Evolutionary conservation across 768 basidiomycete species (phyloP), one percentile per base, ranked within the genome.

Genomic region (Boletus sp.): DNA sequence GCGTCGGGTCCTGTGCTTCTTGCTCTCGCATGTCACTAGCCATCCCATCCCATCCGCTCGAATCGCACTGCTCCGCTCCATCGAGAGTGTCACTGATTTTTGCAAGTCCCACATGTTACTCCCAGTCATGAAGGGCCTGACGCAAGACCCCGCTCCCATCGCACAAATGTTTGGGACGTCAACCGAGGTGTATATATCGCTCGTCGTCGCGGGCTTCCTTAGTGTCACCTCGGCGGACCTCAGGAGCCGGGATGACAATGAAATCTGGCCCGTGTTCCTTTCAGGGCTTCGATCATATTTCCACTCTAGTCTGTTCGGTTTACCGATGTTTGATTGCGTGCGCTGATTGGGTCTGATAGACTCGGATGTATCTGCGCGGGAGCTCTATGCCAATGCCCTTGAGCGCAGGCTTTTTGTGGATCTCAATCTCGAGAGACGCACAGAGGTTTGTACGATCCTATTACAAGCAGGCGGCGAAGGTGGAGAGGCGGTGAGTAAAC

Each of bases 11-110:
- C 64, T 90, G 39, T 91, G 87, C 64, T 93, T 81, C 68, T 69
- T 97, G 0, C 72, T 90, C 7, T 94, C 94, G 2, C 95, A 98
- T 66, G 76, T 88, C 58, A 77, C 79, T 44, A 79, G 82, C 5
- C 79, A 88, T 58, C 70, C 75, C 2, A 64, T 80, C 4, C 69
- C 79, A 3, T 54, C 62, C 1, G 77, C 80, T 17, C 82, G 84
- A 55, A 64, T 81, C 11, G 64, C 72, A 11, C 70, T 98, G 0
- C 75, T 98, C 17, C 71, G 59, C 5, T 71, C 74, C 33, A 51
- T 83, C 10, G 64, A 70, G 47, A 64, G 65, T 7, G 71, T 84
- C 15, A 59, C 75, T 0, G 79, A 79, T 58, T 66, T 44, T 46
- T 59, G 67, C 45, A 80, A 82, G 57, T 71, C 82, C 7, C 75